Conservation (phyloP, 75 land plant species). For the Larix kaempferi region DNA sequence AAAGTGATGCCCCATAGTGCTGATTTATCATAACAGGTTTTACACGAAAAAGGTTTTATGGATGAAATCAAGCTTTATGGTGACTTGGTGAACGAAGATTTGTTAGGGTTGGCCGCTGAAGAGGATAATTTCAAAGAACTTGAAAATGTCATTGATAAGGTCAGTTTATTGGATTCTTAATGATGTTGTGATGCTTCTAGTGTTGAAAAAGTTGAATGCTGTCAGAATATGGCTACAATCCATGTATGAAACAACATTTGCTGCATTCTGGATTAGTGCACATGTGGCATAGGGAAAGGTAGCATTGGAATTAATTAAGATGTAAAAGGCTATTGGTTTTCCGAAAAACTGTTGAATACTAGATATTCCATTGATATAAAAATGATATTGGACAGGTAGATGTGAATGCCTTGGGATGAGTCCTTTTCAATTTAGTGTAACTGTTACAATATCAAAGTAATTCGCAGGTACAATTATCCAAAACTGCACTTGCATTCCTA, state of each 20-base stretch:
- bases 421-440: too few species aligned
- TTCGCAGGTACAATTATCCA: too few species aligned
- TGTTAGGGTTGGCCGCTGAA: slow-evolving; percentile 12
- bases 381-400: too few species aligned
- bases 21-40: slow-evolving; percentile 34
- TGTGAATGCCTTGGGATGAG: too few species aligned
- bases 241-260: too few species aligned
- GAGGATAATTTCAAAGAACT: slow-evolving; percentile 61
- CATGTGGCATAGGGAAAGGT: too few species aligned
- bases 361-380: too few species aligned
- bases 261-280: background rate
- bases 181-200: slow-evolving; percentile 11
- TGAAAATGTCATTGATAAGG: slow-evolving; percentile 68
- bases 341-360: too few species aligned
- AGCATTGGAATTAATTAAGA: too few species aligned
- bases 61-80: slow-evolving; percentile 76
- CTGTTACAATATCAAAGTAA: too few species aligned
- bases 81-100: slow-evolving; percentile 30
- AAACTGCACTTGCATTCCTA: too few species aligned
- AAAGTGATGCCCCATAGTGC: background rate
- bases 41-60: slow-evolving; percentile 62
- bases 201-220: background rate
- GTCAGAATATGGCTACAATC: background rate
- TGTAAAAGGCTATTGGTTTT: too few species aligned
- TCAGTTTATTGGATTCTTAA: slow-evolving; percentile 4